phyloP scores from a whole-genome alignment of 192 early-diverging fungal species.

The Coemansia sp. region DNA sequence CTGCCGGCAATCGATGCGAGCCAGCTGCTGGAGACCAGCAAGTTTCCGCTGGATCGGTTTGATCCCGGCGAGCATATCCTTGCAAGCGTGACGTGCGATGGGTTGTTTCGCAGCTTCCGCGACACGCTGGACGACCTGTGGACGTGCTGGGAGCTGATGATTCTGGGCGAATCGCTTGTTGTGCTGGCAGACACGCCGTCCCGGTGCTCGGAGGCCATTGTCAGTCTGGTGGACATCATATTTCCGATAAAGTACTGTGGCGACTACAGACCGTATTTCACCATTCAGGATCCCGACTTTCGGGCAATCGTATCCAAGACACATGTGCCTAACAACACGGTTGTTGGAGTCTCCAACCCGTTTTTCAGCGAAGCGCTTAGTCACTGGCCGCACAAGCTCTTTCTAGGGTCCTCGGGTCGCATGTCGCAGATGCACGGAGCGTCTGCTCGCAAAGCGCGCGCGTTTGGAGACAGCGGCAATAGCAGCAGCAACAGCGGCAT shows the following conservation, averaged over 20 bases:
- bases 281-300: conserved; percentile 94
- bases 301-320: conserved; percentile 58
- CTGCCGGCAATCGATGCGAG: conserved; percentile 65
- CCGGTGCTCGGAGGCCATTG: conserved; percentile 83
- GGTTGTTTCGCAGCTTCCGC: conserved; percentile 76
- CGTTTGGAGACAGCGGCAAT: conserved; percentile 8
- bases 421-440: conserved; percentile 51
- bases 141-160: conserved; percentile 93
- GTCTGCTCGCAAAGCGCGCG: conserved; percentile 16
- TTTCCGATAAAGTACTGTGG: conserved; percentile 97
- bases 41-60: conserved; percentile 66
- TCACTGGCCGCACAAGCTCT: conserved; percentile 91
- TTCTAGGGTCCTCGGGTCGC: conserved; percentile 55
- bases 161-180: conserved; percentile 86
- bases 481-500: conserved; percentile 9
- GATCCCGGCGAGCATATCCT: conserved; percentile 73
- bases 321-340: conserved; percentile 72
- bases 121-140: conserved; percentile 81
- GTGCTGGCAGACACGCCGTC: conserved; percentile 87
- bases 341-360: conserved; percentile 96
- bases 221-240: conserved; percentile 84
- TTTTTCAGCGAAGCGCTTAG: conserved; percentile 87
- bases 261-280: conserved; percentile 96
- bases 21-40: conserved; percentile 72
- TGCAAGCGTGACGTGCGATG: conserved; percentile 66